Conservation (phyloP, 805 yeast species). For the Candida pseudoglaebosa region DNA sequence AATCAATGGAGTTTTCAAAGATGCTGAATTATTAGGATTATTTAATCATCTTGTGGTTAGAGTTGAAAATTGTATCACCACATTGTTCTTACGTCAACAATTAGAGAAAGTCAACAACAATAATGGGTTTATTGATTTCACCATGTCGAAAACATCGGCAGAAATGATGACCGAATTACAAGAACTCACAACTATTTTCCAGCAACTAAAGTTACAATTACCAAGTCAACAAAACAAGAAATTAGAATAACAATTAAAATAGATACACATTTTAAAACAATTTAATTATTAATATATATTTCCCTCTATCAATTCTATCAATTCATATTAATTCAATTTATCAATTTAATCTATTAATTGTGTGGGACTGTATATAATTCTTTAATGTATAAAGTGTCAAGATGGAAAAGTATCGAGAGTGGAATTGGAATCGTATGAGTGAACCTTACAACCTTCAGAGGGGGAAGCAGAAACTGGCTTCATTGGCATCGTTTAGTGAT, state of each 20-base stretch:
- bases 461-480: constrained; percentile 1
- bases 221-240: background rate
- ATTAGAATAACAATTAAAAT: too few species aligned
- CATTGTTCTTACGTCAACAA: constrained; percentile 31
- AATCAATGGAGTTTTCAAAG: constrained; percentile 17
- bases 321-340: background rate
- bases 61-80: constrained; percentile 54
- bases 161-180: constrained; percentile 24
- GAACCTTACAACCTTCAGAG: background rate
- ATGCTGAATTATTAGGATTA: constrained; percentile 47
- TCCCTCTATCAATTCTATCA: too few species aligned
- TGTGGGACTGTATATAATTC: background rate
- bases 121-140: constrained; percentile 19
- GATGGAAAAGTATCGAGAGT: background rate
- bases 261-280: background rate
- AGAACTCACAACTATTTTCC: constrained; percentile 3
- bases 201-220: background rate
- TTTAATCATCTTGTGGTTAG: constrained; percentile 67
- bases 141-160: constrained; percentile 16
- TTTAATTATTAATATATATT: too few species aligned
- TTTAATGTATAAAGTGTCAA: background rate
- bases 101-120: constrained; percentile 19
- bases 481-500: constrained; percentile 1
- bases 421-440: background rate
- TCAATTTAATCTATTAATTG: background rate